These are phyloP conservation scores for Phascolomyces articulosus DNA, from an alignment of 371 early-diverging fungal species.

Conservation along the genomic window DNA sequence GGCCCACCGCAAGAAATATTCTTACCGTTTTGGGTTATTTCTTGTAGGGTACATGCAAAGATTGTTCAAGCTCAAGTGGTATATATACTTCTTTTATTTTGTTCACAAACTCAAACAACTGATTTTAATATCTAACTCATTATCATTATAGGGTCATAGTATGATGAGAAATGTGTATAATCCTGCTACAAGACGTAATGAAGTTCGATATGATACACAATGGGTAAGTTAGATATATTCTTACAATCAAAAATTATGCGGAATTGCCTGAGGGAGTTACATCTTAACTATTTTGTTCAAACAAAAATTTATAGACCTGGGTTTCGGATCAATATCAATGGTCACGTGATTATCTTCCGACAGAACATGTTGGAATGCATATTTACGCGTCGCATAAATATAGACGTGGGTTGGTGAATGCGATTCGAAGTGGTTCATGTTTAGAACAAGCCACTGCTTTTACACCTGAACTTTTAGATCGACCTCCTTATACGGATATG, in stretches of 20 bases:
- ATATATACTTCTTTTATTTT: neutral
- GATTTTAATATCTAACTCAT: neutral
- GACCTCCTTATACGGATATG: conserved; percentile 15
- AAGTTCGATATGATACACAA: conserved; percentile 55
- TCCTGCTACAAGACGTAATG: conserved; percentile 44
- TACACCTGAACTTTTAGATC: conserved; percentile 44
- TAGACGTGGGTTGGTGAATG: conserved; percentile 57
- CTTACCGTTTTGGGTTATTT: conserved; percentile 65
- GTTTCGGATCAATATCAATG: conserved; percentile 48
- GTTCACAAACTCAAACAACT: neutral
- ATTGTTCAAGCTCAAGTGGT: conserved; percentile 64
- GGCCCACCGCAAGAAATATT: conserved; percentile 57
- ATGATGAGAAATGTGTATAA: conserved; percentile 47
- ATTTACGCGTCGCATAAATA: conserved; percentile 64
- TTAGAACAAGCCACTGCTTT: conserved; percentile 47
- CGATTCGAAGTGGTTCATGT: conserved; percentile 53
- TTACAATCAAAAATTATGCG: no score
- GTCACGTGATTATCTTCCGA: conserved; percentile 45
- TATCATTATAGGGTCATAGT: conserved; percentile 33
- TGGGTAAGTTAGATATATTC: conserved; percentile 33
- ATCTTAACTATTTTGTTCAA: no score
- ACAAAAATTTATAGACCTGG: conserved; percentile 22
- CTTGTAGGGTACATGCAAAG: conserved; percentile 50
- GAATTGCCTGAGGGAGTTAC: no score
- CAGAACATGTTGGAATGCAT: conserved; percentile 51